A percentile compares a stretch with the other conserved stretches of the same genome.
phyloP scores from a whole-genome alignment of 1,284 basidiomycete genomes.

The Cutaneotrichosporon mucoides region DNA sequence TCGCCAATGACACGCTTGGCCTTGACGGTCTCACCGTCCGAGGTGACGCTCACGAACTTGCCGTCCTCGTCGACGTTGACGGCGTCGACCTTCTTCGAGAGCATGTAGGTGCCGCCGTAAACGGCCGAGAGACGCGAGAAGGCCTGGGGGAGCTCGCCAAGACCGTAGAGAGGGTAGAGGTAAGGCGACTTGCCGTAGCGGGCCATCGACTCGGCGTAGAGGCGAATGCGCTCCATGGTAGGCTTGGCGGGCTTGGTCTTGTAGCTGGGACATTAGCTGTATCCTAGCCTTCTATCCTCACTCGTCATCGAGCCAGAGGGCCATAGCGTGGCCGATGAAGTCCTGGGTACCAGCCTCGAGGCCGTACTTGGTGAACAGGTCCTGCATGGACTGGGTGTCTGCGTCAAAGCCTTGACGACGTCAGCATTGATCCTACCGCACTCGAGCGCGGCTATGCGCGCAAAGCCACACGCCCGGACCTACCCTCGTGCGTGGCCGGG shows the following conservation, averaged over 20 bases:
- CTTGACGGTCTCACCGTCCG: conserved; percentile 87
- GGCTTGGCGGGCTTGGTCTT: conserved; percentile 85
- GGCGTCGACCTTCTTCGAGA: conserved; percentile 90
- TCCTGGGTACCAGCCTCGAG: conserved; percentile 97
- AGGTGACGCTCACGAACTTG: conserved; percentile 88
- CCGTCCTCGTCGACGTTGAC: conserved; percentile 82
- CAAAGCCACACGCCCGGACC: conserved; percentile 1
- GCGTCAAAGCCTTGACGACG: conserved; percentile 67
- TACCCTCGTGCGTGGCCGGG: conserved; percentile 90
- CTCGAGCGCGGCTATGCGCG: not conserved
- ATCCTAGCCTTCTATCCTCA: conserved; percentile 51
- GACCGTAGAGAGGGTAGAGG: conserved; percentile 98
- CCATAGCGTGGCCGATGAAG: conserved; percentile 99
- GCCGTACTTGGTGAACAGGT: conserved; percentile 94
- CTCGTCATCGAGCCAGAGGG: conserved; percentile 96
- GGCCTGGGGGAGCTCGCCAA: conserved; percentile 97
- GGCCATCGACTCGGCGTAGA: conserved; percentile 98
- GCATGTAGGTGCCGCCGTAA: conserved; percentile 99
- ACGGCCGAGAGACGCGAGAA: conserved; percentile 98
- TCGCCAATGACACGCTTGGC: conserved; percentile 98
- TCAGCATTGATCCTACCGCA: conserved; percentile 1
- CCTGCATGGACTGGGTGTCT: conserved; percentile 83
- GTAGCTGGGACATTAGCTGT: conserved; percentile 60
- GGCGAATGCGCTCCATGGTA: conserved; percentile 89
- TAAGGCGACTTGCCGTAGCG: conserved; percentile 99